Base-by-base conservation (phyloP, 345 rosid genomes). In the Pistacia atlantica region DNA sequence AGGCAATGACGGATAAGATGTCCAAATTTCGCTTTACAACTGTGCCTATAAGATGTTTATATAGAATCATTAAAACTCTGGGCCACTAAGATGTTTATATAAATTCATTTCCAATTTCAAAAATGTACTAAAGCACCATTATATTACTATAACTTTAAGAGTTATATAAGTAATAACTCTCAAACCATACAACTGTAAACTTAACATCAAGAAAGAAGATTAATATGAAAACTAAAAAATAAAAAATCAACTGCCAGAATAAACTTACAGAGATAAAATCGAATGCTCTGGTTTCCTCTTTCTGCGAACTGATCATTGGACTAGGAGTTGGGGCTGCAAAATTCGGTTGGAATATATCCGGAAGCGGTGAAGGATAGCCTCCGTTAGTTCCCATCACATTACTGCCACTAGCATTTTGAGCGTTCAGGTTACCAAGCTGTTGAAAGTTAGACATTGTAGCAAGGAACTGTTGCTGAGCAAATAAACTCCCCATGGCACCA, bases 231-330 rank as follows among this genome's bases (percentile, higher is more conserved):
- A 37, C 46, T 7, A 31, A 31, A 31, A 38, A 16, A 45, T n/a
- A 57, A 38, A 80, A 80, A 33, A 75, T 77, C 31, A 67, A 37
- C 59, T 18, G 68, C 31, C 66, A 69, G 74, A 56, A 64, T 75
- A 65, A 74, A 88, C 98, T 89, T 87, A 95, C 99, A 1, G 96
- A 90, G 79, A 95, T 93, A 87, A 95, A 95, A 81, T 95, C 99
- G 71, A 95, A 95, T 70, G 99, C 99, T 78, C 84, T 89, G 17
- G 92, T 93, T 1, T 95, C 99, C 85, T 93, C 97, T 75, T 87
- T 92, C 86, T 90, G 89, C 11, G 88, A 81, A 75, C 69, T 83
- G 84, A 82, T 92, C 42, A 82, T 70, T 65, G 93, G 83, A 74
- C 71, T 85, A 66, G 98, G 89, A 79, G 79, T 55, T 81, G 88